Evolutionary conservation across 257 asterid species (phyloP), one percentile per base, ranked within the genome.

Genomic region (Fraxinus cuspidata): DNA sequence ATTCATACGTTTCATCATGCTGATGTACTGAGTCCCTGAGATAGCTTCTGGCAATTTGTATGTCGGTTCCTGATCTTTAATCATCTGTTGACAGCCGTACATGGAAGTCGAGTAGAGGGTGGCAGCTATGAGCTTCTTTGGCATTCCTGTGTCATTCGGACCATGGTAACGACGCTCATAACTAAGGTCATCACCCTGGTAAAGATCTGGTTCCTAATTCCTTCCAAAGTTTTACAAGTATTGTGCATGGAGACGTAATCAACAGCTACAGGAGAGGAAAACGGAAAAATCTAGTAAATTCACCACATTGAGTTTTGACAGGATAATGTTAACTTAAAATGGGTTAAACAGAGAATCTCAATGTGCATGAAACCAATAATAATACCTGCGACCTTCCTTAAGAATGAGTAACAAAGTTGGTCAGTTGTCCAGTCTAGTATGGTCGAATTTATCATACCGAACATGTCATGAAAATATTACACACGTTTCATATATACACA

Each of bases 131-230:
- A 89, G 91, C 80, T 83, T 89, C 84, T 85, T 92, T 3, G 94
- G 97, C 99, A 96, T 96, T 90, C 88, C 0, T 89, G 85, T 0
- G 96, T 88, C 96, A 96, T 88, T 6, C 96, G 88, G 4, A 96
- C 92, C 94, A 93, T 80, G 0, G 98, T 89, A 28, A 93, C 87
- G 1, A 92, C 84, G 0, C 97, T 92, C 97, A 93, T 90, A 0
- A 93, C 92, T 12, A 96, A 82, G 10, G 97, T 90, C 87, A 96
- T 87, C 32, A 93, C 88, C 28, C 97, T 96, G 4, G 92, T 81
- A 77, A 92, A 87, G 35, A 93, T 64, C 2, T 86, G 96, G 82
- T 86, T 92, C 90, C 88, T 91, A 29, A 82, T 60, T 42, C 90
- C 86, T 1, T 88, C 94, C 0, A 85, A 29, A 44, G 47, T 18